phyloP scores from a whole-genome alignment of 2,329 filamentous ascomycete species.

The Fusarium armeniacum region DNA sequence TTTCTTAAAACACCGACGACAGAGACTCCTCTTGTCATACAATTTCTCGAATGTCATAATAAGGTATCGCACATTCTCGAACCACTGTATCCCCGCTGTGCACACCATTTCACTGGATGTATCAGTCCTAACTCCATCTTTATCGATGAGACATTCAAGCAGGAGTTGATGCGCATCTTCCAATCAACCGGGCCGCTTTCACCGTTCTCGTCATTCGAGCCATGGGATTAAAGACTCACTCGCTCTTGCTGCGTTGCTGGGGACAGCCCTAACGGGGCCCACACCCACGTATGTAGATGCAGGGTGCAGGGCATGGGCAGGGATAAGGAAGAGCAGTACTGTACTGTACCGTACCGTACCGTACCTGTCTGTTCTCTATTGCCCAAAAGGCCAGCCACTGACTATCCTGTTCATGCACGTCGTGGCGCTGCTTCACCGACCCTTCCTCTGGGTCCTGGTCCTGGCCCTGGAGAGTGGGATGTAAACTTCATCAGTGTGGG shows the following conservation, averaged over 20 bases:
- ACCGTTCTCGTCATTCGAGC: constrained; percentile 44
- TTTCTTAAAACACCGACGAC: constrained; percentile 12
- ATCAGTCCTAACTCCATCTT: constrained; percentile 29
- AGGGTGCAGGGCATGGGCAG: constrained; percentile 44
- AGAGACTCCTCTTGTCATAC: constrained; percentile 10
- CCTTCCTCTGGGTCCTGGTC: constrained; percentile 41
- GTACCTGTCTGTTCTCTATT: constrained; percentile 12
- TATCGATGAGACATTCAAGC: constrained; percentile 27
- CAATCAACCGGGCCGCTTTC: constrained; percentile 48
- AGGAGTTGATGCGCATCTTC: constrained; percentile 26
- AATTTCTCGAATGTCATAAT: constrained; percentile 27
- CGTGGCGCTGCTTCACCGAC: constrained; percentile 53
- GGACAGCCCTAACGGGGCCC: constrained; percentile 49
- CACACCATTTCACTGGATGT: constrained; percentile 19
- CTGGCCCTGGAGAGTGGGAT: constrained; percentile 36
- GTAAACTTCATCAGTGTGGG: constrained; percentile 40
- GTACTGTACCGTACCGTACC: constrained; percentile 29
- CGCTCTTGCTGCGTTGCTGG: constrained; percentile 36
- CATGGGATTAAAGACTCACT: constrained; percentile 21
- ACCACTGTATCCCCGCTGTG: constrained; percentile 11
- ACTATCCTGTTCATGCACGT: constrained; percentile 54
- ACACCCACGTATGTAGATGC: constrained; percentile 46
- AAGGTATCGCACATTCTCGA: constrained; percentile 7
- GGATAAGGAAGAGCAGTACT: constrained; percentile 36
- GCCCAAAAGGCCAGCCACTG: constrained; percentile 50